Evolutionary conservation across 768 basidiomycete genomes (phyloP), one percentile per base, ranked within the genome.

Genomic region (Phallus indusiatus): DNA sequence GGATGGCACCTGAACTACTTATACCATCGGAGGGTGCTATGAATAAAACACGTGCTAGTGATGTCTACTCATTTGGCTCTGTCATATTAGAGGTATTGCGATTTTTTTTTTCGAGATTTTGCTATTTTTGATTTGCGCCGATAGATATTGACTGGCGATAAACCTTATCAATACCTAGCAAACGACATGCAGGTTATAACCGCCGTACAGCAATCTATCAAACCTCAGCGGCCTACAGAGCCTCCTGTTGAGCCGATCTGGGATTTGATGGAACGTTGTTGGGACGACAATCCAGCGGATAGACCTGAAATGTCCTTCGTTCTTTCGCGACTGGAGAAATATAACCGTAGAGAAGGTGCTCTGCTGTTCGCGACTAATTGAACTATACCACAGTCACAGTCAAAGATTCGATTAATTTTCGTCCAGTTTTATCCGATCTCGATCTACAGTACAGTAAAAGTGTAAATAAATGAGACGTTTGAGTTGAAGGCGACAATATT

Each of bases 341-440:
- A 47, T 47, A 17, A 47, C 28, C n/a, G 21, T 21, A 21, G 28
- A 61, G 42, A 42, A 57, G 58, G 20, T 34, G 11, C 33, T 35
- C 55, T 69, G 69, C 55, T 69, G 69, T 61, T 71, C 70, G 55
- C 71, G 67, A 42, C 76, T 75, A 22, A 74, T 75, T 67, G 75
- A 76, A 55, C 73, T 62, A 10, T 76, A 63, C 16, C 75, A 76
- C 14, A 42, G 12, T 11, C 42, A n/a, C 9, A 42, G 42, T 2
- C 12, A 14, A 42, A 28, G 28, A 7, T 28, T 28, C 7, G 2
- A 3, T 28, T 28, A 3, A 3, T 28, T 28, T 7, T 7, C 28
- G 7, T 28, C 28, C 2, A 2, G 7, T 3, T 28, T 28, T 28
- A 28, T 7, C 28, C 28, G 7, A 28, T 28, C 7, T 28, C 28